Evolutionary conservation across 352 stramenopile genomes (phyloP), one percentile per base, ranked within the genome.

Genomic region (Globisporangium acanthophoron): DNA sequence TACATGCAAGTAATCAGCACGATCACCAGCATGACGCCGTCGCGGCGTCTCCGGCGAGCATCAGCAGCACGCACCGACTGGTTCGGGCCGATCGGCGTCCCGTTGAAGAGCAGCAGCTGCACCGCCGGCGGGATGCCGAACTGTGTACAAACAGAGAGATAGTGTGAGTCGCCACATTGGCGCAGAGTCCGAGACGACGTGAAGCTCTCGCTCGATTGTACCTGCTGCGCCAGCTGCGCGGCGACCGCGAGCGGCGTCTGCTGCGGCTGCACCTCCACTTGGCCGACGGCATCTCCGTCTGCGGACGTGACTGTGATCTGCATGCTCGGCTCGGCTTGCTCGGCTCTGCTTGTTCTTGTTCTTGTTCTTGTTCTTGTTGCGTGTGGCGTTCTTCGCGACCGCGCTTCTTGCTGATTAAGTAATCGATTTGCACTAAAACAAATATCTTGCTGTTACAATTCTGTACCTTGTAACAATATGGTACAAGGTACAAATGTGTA

Each of bases 31-130:
- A 62, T 9, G 31, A 4, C 31, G 31, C 8, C 8, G 31, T 4
- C 41, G 8, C 27, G 37, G 6, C 56, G 27, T 35, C 3, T 21
- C 12, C 5, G 24, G 18, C 39, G 3, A 18, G 8, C 47, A 37
- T 16, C 3, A 29, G 13, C 40, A 9, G 21, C 21, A 64, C 54
- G 16, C 49, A 94, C 84, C 59, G 74, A 90, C 41, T 78, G 53
- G 9, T 83, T 70, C n/a, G 74, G 57, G 35, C 61, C 68, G 29
- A 92, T 27, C 5, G 79, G 76, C 15, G 70, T 76, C 16, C 82
- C 76, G 44, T 94, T 70, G 15, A 87, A 70, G 18, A 92, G 65
- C 3, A 93, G 67, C 55, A 88, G 66, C 65, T 92, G 81, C 0
- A 58, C 61, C 3, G 57, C 70, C 7, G 63, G 52, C 6, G 82